phyloP scores from a whole-genome alignment of 352 stramenopile genomes.

The Phytopythium mirpurense region DNA sequence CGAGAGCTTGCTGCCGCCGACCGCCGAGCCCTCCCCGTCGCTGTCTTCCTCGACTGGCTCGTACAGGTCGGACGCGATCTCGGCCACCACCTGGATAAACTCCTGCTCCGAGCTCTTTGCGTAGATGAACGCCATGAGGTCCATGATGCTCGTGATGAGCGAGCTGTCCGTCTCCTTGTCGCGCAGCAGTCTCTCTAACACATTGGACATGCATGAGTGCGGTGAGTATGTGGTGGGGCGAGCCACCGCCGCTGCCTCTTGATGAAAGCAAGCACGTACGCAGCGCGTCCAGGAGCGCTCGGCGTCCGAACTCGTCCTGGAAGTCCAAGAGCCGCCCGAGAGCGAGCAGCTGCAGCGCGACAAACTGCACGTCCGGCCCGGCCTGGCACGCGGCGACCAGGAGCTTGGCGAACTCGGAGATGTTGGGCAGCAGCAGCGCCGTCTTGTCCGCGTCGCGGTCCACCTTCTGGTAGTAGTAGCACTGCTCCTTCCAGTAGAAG shows the following conservation, averaged over 20 bases:
- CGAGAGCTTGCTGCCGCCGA: conserved; percentile 25
- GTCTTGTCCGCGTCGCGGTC: conserved; percentile 53
- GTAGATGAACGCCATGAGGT: conserved; percentile 72
- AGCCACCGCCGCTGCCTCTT: neutral
- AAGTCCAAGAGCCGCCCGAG: conserved; percentile 67
- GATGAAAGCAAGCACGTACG: conserved; percentile 35
- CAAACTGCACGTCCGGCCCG: conserved; percentile 47
- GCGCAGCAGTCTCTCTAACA: conserved; percentile 49
- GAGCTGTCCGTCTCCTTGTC: conserved; percentile 49
- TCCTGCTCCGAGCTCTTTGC: conserved; percentile 63
- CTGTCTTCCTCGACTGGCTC: conserved; percentile 41
- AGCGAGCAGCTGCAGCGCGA: conserved; percentile 60
- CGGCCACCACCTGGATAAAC: conserved; percentile 71
- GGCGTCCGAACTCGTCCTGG: conserved; percentile 76
- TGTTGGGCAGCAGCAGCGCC: conserved; percentile 44
- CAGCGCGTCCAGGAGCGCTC: conserved; percentile 55
- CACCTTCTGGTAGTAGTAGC: conserved; percentile 61
- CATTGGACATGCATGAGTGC: neutral
- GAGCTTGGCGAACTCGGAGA: conserved; percentile 70
- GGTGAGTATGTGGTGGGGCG: neutral
- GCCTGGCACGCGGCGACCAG: conserved; percentile 43
- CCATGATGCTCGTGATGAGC: conserved; percentile 65
- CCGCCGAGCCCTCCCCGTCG: conserved; percentile 8
- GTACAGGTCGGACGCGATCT: conserved; percentile 77
- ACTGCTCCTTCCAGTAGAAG: conserved; percentile 83